Base-by-base conservation (phyloP, 257 asterid species). In the Linaria vulgaris region DNA sequence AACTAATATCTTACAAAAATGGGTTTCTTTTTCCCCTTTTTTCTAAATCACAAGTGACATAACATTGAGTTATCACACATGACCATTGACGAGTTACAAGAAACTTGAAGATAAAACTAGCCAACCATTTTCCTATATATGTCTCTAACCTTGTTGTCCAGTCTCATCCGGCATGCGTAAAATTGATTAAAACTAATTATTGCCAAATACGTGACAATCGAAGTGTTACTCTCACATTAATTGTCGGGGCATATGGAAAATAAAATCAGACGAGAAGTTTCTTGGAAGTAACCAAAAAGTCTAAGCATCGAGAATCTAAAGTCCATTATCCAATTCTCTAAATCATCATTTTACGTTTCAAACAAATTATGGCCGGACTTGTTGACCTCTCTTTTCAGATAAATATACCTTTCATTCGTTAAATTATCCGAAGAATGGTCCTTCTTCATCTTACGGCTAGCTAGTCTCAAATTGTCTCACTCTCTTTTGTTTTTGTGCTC, bases 321-420 rank as follows among this genome's bases (percentile, higher is more conserved):
- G 70, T 66, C 79, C 13, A 62, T 44, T 68, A 63, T 51, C 72
- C 50, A 56, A 58, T 8, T 71, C 27, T 27, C 53, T 54, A 62
- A 12, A 8, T 45, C 46, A 20, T 43, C 64, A 59, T 63, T 70
- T n/a, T 76, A 74, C 90, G 82, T 82, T 81, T 81, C 80, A 76
- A 77, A 79, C 82, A 50, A 27, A 55, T 44, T 4, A 52, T 52
- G 63, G 87, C 91, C 91, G 70, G 55, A 69, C 41, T 74, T 83
- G 72, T 83, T 86, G 95, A 86, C 95, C 71, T 55, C 76, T 39
- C 44, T 5, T 1, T 55, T 59, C 70, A 58, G 21, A 72, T n/a
- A 37, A 31, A 67, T 54, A 59, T 43, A 11, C 71, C 72, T 67
- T 70, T 57, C 77, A 23, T 44, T 68, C 56, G 2, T 66, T 72